Conservation (phyloP, 305 asterid genomes). For the Fraxinus sp. region DNA sequence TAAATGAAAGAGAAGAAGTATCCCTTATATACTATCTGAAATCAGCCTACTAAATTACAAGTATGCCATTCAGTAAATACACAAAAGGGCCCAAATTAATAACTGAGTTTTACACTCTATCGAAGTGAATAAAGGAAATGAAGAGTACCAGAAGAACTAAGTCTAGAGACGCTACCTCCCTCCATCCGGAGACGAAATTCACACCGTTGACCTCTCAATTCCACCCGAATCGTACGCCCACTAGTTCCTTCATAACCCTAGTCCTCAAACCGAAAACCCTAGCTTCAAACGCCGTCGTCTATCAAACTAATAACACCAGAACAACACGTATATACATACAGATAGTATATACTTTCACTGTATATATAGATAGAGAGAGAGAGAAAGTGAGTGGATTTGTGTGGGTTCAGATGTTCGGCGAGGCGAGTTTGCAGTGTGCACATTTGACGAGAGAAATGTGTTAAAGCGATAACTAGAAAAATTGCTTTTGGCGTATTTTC, state of each 20-base stretch:
- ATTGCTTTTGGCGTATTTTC: conserved; percentile 18
- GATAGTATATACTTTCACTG: conserved; percentile 1
- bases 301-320: conserved; percentile 10
- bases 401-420: conserved; percentile 27
- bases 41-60: background rate
- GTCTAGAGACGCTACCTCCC: conserved; percentile 99
- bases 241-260: conserved; percentile 66
- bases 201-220: conserved; percentile 66
- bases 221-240: conserved; percentile 48
- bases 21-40: background rate
- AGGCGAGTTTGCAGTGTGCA: conserved; percentile 6
- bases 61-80: background rate
- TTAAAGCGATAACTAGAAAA: conserved; percentile 22
- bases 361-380: background rate
- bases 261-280: conserved; percentile 40
- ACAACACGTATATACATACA: conserved; percentile 16
- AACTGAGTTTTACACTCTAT: background rate
- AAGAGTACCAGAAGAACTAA: conserved; percentile 95
- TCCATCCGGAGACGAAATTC: conserved; percentile 95
- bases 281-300: conserved; percentile 22
- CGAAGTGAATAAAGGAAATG: conserved; percentile 42
- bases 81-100: background rate
- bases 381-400: conserved; percentile 22
- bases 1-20: background rate
- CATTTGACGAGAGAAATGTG: conserved; percentile 18